A percentile compares a stretch with the other conserved stretches of the same genome.
Conservation (phyloP, 1,139 yeast genomes). For the Yamadazyma spencermartinsiae region DNA sequence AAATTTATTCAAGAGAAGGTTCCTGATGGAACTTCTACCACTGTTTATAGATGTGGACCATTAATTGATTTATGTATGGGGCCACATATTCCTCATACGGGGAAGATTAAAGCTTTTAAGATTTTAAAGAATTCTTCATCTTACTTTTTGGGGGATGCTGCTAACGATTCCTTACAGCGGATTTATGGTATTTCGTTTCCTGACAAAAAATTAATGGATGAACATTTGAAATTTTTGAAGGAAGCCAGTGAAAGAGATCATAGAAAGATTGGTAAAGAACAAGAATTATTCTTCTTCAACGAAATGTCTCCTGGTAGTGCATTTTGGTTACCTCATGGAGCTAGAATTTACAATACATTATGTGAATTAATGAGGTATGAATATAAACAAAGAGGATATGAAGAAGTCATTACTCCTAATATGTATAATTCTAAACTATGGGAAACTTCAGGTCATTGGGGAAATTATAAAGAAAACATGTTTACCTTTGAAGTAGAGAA, state of each 20-base stretch:
- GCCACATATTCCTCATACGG: constrained; percentile 98
- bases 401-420: constrained; percentile 97
- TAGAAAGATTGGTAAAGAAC: constrained; percentile 94
- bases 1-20: constrained; percentile 82
- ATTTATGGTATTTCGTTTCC: constrained; percentile 99
- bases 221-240: constrained; percentile 88
- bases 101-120: constrained; percentile 92
- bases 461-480: constrained; percentile 94
- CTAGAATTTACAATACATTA: constrained; percentile 88
- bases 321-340: constrained; percentile 98
- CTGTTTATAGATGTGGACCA: constrained; percentile 98
- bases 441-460: constrained; percentile 99
- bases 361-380: constrained; percentile 76
- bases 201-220: constrained; percentile 95
- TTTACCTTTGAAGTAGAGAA: constrained; percentile 94
- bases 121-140: constrained; percentile 94
- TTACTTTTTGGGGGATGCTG: constrained; percentile 91
- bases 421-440: constrained; percentile 94
- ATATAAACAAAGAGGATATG: constrained; percentile 89
- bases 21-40: constrained; percentile 94
- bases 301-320: constrained; percentile 98
- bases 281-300: constrained; percentile 91
- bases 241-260: constrained; percentile 98
- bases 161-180: constrained; percentile 94
- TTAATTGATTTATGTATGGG: constrained; percentile 97